Evolutionary conservation across 331 rosid species (phyloP).

Genomic region (Spiraea crenata): DNA sequence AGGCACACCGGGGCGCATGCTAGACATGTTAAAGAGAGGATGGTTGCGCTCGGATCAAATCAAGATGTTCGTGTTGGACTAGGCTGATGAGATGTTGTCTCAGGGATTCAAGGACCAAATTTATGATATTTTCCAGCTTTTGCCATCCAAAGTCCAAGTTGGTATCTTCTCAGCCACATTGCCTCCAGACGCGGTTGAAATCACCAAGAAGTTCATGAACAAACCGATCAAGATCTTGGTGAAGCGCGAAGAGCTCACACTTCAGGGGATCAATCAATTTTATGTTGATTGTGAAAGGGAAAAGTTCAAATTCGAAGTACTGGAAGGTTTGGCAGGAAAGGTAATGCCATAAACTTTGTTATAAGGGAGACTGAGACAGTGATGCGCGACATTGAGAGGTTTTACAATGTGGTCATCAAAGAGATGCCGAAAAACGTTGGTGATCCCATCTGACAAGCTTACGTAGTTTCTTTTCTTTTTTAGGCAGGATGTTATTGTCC

Average conservation of each 20-base stretch:
- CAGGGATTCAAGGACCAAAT: slow-evolving; percentile 99
- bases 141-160: slow-evolving; percentile 86
- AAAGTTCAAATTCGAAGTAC: slow-evolving; percentile 89
- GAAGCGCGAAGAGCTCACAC: slow-evolving; percentile 94
- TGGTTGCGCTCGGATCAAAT: slow-evolving; percentile 83
- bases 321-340: slow-evolving; percentile 95
- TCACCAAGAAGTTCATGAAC: slow-evolving; percentile 93
- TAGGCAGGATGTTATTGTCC: slow-evolving; percentile 41
- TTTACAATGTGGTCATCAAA: slow-evolving; percentile 80
- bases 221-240: slow-evolving; percentile 93
- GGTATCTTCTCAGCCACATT: slow-evolving; percentile 96
- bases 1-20: slow-evolving; percentile 96
- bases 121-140: slow-evolving; percentile 88
- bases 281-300: slow-evolving; percentile 82
- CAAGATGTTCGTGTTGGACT: slow-evolving; percentile 92
- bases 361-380: slow-evolving; percentile 72
- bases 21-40: slow-evolving; percentile 90
- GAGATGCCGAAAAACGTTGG: slow-evolving; percentile 91
- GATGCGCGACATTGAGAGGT: slow-evolving; percentile 90
- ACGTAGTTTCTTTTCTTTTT: slow-evolving; percentile 34
- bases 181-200: slow-evolving; percentile 98
- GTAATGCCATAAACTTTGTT: slow-evolving; percentile 93
- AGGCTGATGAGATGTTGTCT: slow-evolving; percentile 98
- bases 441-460: slow-evolving; percentile 66
- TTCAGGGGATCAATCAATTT: slow-evolving; percentile 92